Base-by-base conservation (phyloP, 1,139 yeast species). In the Yamadazyma atlantica region DNA sequence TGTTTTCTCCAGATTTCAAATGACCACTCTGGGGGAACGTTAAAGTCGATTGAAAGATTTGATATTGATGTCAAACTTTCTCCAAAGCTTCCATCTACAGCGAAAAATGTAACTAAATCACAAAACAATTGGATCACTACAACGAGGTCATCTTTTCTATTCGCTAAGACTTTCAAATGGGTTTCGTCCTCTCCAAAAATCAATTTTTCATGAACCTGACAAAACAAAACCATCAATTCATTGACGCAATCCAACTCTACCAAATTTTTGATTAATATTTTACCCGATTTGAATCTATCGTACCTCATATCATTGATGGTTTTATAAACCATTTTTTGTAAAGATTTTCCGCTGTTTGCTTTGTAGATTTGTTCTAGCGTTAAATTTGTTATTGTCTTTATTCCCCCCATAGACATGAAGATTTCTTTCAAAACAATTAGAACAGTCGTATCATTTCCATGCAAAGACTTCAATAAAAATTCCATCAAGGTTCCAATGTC, bases 351-450 rank as follows among this genome's bases (percentile, higher is more conserved):
- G 29, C 88, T 78, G 41, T 83, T 82, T 30, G 90, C 64, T 61
- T 80, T 73, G 38, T 78, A 71, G 14, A 90, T 73, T 53, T 88
- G 96, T 18, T 69, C 65, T 5, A 74, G 60, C 0, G 90, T 82
- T 35, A 88, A 63, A 51, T 86, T 83, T 4, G 81, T 67, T 24
- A 74, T 75, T 15, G 82, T 74, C 44, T 84, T 85, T 27, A 89
- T 76, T 3, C 97, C 97, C 13, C 95, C 88, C 85, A 90, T 88
- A 11, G 82, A 73, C 18, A 73, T 61, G 14, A 90, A 60, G 36
- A 90, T 64, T 43, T 88, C 95, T 45, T 79, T 76, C 34, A 92
- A 60, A 8, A 92, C 75, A 21, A 84, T 68, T 3, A 87, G 61
- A n/a, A 85, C 85, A 18, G 83, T 70, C 2, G 76, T 69, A 39